A percentile compares a stretch with the other conserved stretches of the same genome.
These are phyloP conservation scores for Epichloe baconii DNA, from an alignment of 2,329 filamentous ascomycete genomes.

Conservation along the genomic window DNA sequence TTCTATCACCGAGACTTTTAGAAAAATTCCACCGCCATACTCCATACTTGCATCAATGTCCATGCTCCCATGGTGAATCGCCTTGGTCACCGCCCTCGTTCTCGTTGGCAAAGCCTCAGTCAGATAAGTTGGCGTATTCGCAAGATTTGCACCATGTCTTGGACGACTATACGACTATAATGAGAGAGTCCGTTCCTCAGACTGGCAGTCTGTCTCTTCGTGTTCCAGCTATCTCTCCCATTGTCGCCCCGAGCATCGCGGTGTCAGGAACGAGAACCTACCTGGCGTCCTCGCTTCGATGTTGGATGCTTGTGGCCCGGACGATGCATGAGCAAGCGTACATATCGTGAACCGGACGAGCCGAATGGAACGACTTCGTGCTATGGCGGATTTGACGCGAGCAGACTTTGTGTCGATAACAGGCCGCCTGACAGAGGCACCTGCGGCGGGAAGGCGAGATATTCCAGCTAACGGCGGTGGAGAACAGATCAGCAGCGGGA, in stretches of 20 bases:
- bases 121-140: conserved; percentile 22
- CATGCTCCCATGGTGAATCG: too few relatives aligned
- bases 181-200: too few relatives aligned
- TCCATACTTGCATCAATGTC: too few relatives aligned
- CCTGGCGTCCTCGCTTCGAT: conserved; percentile 20
- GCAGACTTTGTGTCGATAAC: neutral
- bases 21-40: too few relatives aligned
- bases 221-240: conserved; percentile 6
- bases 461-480: neutral
- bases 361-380: neutral
- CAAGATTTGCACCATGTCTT: conserved; percentile 27
- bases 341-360: conserved; percentile 10
- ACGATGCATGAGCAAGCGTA: conserved; percentile 27
- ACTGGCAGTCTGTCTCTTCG: conserved; percentile 12
- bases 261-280: neutral
- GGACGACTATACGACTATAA: conserved; percentile 22
- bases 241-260: neutral
- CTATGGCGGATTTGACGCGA: neutral
- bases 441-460: neutral
- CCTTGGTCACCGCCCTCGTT: too few relatives aligned
- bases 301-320: conserved; percentile 33
- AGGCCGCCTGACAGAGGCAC: neutral
- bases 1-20: too few relatives aligned
- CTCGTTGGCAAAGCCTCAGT: neutral
- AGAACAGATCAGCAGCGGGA: conserved; percentile 11